Evolutionary conservation across 495 filamentous ascomycete species (phyloP).

Genomic region (Cladorrhinum samala): DNA sequence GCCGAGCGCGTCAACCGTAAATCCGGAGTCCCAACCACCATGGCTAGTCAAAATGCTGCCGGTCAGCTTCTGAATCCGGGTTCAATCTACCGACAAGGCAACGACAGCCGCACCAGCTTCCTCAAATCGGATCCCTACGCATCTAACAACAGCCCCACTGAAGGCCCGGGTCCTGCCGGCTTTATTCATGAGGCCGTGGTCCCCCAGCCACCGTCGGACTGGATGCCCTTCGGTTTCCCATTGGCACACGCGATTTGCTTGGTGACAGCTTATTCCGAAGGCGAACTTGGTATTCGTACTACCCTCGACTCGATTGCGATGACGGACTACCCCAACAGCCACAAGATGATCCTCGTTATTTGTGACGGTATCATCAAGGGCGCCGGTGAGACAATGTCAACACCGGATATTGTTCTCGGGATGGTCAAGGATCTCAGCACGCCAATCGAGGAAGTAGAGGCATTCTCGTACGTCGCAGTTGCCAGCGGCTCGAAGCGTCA

Average conservation of each 20-base stretch:
- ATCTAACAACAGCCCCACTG: conserved; percentile 54
- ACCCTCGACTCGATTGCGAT: conserved; percentile 94
- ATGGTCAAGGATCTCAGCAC: conserved; percentile 94
- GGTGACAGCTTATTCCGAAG: conserved; percentile 97
- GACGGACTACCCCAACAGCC: conserved; percentile 98
- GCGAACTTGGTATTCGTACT: conserved; percentile 83
- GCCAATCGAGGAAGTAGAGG: conserved; percentile 68
- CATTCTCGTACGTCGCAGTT: conserved; percentile 95
- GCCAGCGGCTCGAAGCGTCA: conserved; percentile 94
- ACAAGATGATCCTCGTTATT: conserved; percentile 92
- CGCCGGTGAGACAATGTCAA: conserved; percentile 78
- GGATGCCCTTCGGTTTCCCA: conserved; percentile 92
- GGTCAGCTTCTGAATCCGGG: conserved; percentile 66
- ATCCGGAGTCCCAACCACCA: conserved; percentile 70
- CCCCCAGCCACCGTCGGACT: conserved; percentile 95
- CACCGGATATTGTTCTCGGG: conserved; percentile 79
- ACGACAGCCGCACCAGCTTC: conserved; percentile 57
- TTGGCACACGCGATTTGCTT: conserved; percentile 89
- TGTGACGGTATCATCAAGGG: conserved; percentile 99
- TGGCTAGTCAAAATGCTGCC: conserved; percentile 89
- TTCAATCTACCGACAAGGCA: conserved; percentile 67
- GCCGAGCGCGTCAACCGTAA: conserved; percentile 45
- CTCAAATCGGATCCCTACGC: conserved; percentile 43
- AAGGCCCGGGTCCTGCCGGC: conserved; percentile 76
- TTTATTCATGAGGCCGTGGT: conserved; percentile 96